Percentiles rank a stretch among this genome's conserved stretches.
These are phyloP conservation scores for Ziziphus jujuba DNA, from an alignment of 306 rosid species.

Conservation along the genomic window DNA sequence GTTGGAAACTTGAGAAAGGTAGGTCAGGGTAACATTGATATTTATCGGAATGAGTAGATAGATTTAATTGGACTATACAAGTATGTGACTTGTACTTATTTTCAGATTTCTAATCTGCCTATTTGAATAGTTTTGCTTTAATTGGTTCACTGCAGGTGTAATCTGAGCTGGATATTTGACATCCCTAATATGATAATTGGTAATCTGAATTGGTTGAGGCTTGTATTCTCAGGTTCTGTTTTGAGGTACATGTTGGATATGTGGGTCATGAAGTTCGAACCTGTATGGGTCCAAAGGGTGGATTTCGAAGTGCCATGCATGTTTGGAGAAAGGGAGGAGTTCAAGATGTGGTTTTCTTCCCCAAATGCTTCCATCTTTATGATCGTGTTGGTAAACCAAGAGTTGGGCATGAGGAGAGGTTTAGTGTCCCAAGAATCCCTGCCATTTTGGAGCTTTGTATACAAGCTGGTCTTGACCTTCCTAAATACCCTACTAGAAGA, in stretches of 20 bases:
- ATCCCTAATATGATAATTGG: not conserved
- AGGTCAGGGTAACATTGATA: not conserved
- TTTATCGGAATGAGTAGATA: not conserved
- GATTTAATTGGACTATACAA: not conserved
- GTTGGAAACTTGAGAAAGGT: not conserved
- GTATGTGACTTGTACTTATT: not conserved
- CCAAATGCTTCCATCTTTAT: conserved; percentile 74
- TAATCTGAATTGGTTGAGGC: not conserved
- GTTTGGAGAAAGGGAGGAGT: conserved; percentile 71
- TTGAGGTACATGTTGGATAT: conserved; percentile 66
- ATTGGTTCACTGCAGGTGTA: not conserved
- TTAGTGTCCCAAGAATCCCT: conserved; percentile 51
- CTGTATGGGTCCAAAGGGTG: conserved; percentile 63
- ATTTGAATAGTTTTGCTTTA: not conserved
- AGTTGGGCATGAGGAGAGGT: conserved; percentile 72
- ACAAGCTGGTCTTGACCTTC: conserved; percentile 78
- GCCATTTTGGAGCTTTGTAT: conserved; percentile 82
- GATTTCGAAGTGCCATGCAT: conserved; percentile 58
- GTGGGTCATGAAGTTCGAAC: conserved; percentile 84
- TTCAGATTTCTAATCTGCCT: not conserved
- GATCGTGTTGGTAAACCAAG: conserved; percentile 89
- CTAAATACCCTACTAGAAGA: conserved; percentile 61
- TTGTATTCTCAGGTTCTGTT: conserved; percentile 49
- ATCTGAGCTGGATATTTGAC: conserved; percentile 17
- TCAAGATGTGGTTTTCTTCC: conserved; percentile 56